Percentiles rank a stretch among this genome's conserved stretches.
Conservation (phyloP, 2,329 filamentous ascomycete species). For the Furcasterigmium furcatum region DNA sequence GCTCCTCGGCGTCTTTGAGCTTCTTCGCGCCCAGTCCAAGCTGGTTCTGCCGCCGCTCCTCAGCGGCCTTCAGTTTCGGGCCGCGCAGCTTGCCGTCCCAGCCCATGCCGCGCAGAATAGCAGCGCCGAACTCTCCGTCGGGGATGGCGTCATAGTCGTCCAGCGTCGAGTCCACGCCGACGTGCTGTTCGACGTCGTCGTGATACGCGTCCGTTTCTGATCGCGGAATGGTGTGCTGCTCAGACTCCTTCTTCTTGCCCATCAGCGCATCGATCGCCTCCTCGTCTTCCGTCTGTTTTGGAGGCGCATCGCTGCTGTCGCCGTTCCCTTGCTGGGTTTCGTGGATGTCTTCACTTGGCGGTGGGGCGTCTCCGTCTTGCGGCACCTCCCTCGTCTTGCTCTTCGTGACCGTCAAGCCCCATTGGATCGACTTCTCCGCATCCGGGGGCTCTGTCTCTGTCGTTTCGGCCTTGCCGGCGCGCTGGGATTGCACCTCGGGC, state of each 20-base stretch:
- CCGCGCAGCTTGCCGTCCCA: slow-evolving; percentile 72
- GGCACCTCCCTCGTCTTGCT: slow-evolving; percentile 55
- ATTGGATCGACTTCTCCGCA: slow-evolving; percentile 51
- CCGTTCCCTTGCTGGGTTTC: slow-evolving; percentile 11
- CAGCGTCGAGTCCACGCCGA: slow-evolving; percentile 72
- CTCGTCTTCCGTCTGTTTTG: slow-evolving; percentile 27
- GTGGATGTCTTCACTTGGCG: background rate
- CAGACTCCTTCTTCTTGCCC: slow-evolving; percentile 36
- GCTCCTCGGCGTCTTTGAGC: slow-evolving; percentile 66
- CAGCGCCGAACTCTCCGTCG: slow-evolving; percentile 91
- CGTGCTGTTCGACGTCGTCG: slow-evolving; percentile 60
- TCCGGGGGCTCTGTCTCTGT: slow-evolving; percentile 36
- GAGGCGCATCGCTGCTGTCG: slow-evolving; percentile 2
- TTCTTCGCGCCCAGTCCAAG: slow-evolving; percentile 88
- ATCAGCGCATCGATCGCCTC: slow-evolving; percentile 66
- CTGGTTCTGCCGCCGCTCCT: slow-evolving; percentile 72
- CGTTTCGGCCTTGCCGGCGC: slow-evolving; percentile 26
- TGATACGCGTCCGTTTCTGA: slow-evolving; percentile 68
- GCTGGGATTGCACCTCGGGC: slow-evolving; percentile 46
- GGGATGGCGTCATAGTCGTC: slow-evolving; percentile 87
- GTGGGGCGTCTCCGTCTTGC: slow-evolving; percentile 12
- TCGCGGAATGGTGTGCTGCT: slow-evolving; percentile 25
- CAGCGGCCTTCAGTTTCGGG: slow-evolving; percentile 56
- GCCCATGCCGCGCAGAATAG: slow-evolving; percentile 88
- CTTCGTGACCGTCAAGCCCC: slow-evolving; percentile 46